Base-by-base conservation (phyloP, 768 basidiomycete genomes). In the Rhodotorula taiwanensis region DNA sequence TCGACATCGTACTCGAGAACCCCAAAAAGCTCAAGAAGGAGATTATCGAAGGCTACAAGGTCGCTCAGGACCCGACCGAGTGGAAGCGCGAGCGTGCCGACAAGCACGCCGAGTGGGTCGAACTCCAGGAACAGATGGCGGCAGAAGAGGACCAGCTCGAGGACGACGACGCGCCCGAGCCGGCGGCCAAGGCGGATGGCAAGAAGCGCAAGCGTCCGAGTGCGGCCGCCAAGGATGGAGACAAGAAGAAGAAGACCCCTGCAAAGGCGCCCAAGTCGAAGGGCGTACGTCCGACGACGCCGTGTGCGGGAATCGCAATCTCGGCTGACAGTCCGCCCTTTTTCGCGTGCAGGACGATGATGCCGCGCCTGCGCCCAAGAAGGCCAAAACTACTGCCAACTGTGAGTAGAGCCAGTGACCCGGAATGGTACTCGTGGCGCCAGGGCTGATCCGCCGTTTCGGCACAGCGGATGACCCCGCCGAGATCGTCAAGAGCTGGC, bases 1-100 rank as follows among this genome's bases (percentile, higher is more conserved):
- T 98, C 77, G 81, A 87, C 67, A 81, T 85, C 5, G 95, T 83
- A 78, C 82, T 97, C 77, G 86, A 86, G 73, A 84, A 86, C 23
- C 14, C 56, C 20, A 64, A 66, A 68, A 81, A 79, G 76, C 90
- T 89, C 79, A 84, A 82, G 36, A 39, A 39, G 36, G 88, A 91
- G 39, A 82, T 97, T 44, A 76, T 86, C 27, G 75, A 81, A 56
- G 91, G 86, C 20, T 74, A 77, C 73, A 81, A 82, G 67, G 84
- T 88, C 72, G 84, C 85, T 41, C 78, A 81, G 42, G 83, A 91
- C 74, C 89, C 89, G 2, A 79, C 80, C 55, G 82, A 82, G 34
- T 87, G 86, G 85, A 76, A 77, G 60, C 74, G 67, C 23, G 67
- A 72, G 36, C 70, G 75, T 59, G 66, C 66, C 16, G 80, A 82